A percentile compares a stretch with the other conserved stretches of the same genome.
These are phyloP conservation scores for Neofusicoccum sp. DNA, from an alignment of 2,329 filamentous ascomycete genomes.

Conservation along the genomic window DNA sequence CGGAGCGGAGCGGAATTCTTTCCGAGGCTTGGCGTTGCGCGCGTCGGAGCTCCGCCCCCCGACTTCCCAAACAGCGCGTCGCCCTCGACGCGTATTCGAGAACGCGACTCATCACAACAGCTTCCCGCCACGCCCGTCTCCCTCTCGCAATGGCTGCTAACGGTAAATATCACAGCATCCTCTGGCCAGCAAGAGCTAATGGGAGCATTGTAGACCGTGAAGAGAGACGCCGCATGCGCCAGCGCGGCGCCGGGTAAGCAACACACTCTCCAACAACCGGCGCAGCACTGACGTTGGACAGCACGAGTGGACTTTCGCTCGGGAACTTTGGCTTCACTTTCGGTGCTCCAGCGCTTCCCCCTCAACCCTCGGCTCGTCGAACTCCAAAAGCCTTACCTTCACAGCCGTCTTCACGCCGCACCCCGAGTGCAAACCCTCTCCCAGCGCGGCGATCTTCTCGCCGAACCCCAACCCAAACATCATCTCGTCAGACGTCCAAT, in stretches of 20 bases:
- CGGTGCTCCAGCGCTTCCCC: conserved; percentile 33
- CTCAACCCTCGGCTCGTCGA: conserved; percentile 26
- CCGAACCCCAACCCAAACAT: conserved; percentile 17
- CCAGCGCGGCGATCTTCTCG: conserved; percentile 5
- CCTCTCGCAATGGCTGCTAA: conserved; percentile 4
- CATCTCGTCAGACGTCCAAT: conserved; percentile 19
- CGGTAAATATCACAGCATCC: background rate
- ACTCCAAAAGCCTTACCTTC: conserved; percentile 24
- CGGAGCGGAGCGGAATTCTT: background rate
- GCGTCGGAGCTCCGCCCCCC: background rate
- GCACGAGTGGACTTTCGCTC: conserved; percentile 47
- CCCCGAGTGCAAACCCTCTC: background rate
- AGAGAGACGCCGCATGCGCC: conserved; percentile 56
- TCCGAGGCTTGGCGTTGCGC: background rate
- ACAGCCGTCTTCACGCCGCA: conserved; percentile 25
- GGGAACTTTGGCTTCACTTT: conserved; percentile 53
- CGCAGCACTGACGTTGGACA: conserved; percentile 25
- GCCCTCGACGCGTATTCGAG: conserved; percentile 7
- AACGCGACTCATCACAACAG: background rate
- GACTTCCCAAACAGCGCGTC: conserved; percentile 16
- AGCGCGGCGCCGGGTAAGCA: conserved; percentile 56
- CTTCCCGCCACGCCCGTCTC: background rate
- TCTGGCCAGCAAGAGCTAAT: background rate
- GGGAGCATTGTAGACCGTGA: conserved; percentile 44
- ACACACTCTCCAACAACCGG: conserved; percentile 6